A percentile compares a stretch with the other conserved stretches of the same genome.
These are phyloP conservation scores for Solanum tarapatanum DNA, from an alignment of 257 asterid species.

Conservation along the genomic window DNA sequence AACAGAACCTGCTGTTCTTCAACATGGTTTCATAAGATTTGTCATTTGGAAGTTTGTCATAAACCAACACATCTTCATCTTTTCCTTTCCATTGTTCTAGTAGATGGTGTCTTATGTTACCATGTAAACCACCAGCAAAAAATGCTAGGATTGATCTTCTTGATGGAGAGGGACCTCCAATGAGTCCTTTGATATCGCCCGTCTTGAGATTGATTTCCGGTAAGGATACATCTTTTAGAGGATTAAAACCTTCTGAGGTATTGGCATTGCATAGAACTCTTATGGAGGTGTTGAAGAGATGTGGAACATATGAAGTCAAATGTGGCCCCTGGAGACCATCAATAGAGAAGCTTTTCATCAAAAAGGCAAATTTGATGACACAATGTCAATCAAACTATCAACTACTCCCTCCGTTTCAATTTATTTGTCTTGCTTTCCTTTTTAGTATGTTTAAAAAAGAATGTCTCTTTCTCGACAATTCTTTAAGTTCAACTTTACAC, in stretches of 20 bases:
- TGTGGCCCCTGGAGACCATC: slow-evolving; percentile 46
- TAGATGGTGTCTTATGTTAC: slow-evolving; percentile 51
- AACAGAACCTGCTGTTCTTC: slow-evolving; percentile 21
- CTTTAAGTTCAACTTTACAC: neutral
- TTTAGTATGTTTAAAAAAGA: neutral
- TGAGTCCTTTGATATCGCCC: slow-evolving; percentile 44
- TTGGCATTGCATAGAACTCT: slow-evolving; percentile 81
- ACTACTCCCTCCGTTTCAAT: neutral
- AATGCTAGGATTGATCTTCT: slow-evolving; percentile 55
- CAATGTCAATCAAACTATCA: neutral
- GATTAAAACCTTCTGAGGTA: slow-evolving; percentile 76
- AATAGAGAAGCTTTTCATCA: neutral
- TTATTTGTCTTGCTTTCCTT: neutral
- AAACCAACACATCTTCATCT: slow-evolving; percentile 22
- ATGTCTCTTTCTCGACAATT: neutral
- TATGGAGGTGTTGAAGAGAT: slow-evolving; percentile 53
- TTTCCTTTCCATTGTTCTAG: slow-evolving; percentile 56
- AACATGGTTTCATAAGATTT: slow-evolving; percentile 21
- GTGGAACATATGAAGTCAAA: slow-evolving; percentile 45
- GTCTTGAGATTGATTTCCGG: slow-evolving; percentile 74
- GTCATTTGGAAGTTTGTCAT: slow-evolving; percentile 14
- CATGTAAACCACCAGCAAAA: slow-evolving; percentile 71
- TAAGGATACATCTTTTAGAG: slow-evolving; percentile 51
- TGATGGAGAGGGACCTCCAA: slow-evolving; percentile 63
- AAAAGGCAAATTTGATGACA: neutral